Evolutionary conservation across 2,329 filamentous ascomycete species (phyloP), one percentile per base, ranked within the genome.

Genomic region (Orbilia quercus): DNA sequence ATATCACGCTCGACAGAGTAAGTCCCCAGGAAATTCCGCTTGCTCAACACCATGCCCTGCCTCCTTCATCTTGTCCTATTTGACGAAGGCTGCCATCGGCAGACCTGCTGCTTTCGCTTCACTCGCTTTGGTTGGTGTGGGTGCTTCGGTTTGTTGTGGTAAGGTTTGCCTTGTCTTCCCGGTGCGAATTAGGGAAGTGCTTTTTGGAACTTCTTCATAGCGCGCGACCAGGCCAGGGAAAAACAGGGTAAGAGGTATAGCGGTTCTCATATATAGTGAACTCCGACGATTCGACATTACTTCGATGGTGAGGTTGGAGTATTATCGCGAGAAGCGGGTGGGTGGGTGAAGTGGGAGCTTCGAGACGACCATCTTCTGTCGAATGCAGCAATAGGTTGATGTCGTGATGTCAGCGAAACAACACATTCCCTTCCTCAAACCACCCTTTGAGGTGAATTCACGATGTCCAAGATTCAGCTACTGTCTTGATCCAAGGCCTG

Each of bases 151-250:
- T 62, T 45, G 55, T 18, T 9, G 42, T 60, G 59, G 53, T 40
- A 54, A 53, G 55, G 69, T 64, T 66, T 66, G 69, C 69, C 69
- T 66, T 60, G 69, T 60, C 20, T 47, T 42, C 28, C 22, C n/a
- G 42, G 40, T 73, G 47, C 69, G 54, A 55, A 73, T 66, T 73
- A 73, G 69, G 69, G 69, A 73, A 73, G 69, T 73, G 60, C 69
- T 45, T 36, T 60, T 54, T 31, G 45, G 45, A 65, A 31, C 59
- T 55, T 44, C n/a, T 31, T 62, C 58, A 59, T 58, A 45, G 44
- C 50, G 44, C 50, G 23, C 48, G 12, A 25, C 51, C 22, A 51
- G 22, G 45, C 58, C 20, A 42, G 42, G 36, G 53, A 53, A 59
- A 59, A 59, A 34, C 25, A 67, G 11, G 23, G 48, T 16, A 40